Evolutionary conservation across 495 filamentous ascomycete genomes (phyloP), one percentile per base, ranked within the genome.

Genomic region (Penicillium crystallinum): DNA sequence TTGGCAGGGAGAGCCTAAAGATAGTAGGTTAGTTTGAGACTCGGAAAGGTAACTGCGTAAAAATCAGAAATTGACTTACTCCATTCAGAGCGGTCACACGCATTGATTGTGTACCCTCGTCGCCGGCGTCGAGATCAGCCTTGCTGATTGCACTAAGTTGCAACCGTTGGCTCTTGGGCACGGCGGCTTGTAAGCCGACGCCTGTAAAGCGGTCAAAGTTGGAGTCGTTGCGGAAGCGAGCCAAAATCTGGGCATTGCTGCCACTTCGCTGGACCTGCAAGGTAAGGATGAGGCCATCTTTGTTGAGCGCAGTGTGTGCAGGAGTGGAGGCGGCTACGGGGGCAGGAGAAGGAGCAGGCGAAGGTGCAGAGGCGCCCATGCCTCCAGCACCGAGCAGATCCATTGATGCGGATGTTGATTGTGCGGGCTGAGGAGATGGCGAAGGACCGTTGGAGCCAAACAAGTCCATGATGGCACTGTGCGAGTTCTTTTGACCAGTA

Each of bases 141-240:
- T 81, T 86, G 48, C 84, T 93, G 52, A 98, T 93, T 46, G 85
- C 88, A 61, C 91, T 86, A 43, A 98, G 73, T 66, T 95, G 89
- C 54, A 98, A 67, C 61, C 89, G 92, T 70, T 97, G 95, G 31
- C 85, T 90, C 74, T 96, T 97, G 6, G 93, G 95, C 54, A 97
- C 93, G 4, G 93, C 93, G 40, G 91, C 95, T 68, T 97, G 95
- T 46, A 98, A 64, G 6, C 84, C 85, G 15, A 97, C 87, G 30
- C 73, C 79, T 14, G 81, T 77, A 40, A 97, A 77, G n/a, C 69
- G 62, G 23, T 74, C 74, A 44, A 84, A 81, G 46, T 79, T 80
- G 12, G 83, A 85, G 1, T 70, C 77, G 65, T 97, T 97, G 12
- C 77, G 76, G 79, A 98, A 97, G 6, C 87, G 82, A 15, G 90